Conservation (phyloP, 148 eudicot species). For the Spergularia marina region DNA sequence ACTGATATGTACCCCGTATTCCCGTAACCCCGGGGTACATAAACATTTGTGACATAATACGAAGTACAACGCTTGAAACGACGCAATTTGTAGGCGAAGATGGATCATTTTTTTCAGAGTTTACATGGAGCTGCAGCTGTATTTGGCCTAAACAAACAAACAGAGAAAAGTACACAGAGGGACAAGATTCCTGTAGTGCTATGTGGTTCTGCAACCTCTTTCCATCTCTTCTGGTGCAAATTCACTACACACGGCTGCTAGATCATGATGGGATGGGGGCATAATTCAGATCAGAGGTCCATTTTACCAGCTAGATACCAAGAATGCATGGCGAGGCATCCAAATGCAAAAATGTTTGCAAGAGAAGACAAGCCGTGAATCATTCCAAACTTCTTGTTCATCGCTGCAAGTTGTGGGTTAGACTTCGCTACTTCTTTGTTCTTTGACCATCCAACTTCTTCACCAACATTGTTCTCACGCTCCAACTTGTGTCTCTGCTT, state of each 20-base stretch:
- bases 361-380: slow-evolving; percentile 86
- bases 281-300: slow-evolving; percentile 39
- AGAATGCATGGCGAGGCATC: slow-evolving; percentile 89
- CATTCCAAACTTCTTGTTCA: slow-evolving; percentile 99
- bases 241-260: no score
- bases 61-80: no score
- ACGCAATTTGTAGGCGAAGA: no score
- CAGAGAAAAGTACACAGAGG: background rate
- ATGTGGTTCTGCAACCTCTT: background rate
- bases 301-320: slow-evolving; percentile 91
- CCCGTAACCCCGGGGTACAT: no score
- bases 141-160: background rate
- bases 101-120: no score
- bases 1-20: no score
- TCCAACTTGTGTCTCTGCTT: slow-evolving; percentile 95
- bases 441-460: slow-evolving; percentile 96
- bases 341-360: slow-evolving; percentile 79
- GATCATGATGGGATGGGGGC: background rate
- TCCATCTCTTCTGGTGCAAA: background rate
- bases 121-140: no score
- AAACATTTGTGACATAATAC: no score
- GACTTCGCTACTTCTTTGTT: slow-evolving; percentile 79
- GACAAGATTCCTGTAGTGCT: background rate
- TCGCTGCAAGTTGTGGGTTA: slow-evolving; percentile 74
- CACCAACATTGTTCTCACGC: slow-evolving; percentile 86